phyloP scores from a whole-genome alignment of 192 early-diverging fungal species.

The Rhizophagus prolifer region DNA sequence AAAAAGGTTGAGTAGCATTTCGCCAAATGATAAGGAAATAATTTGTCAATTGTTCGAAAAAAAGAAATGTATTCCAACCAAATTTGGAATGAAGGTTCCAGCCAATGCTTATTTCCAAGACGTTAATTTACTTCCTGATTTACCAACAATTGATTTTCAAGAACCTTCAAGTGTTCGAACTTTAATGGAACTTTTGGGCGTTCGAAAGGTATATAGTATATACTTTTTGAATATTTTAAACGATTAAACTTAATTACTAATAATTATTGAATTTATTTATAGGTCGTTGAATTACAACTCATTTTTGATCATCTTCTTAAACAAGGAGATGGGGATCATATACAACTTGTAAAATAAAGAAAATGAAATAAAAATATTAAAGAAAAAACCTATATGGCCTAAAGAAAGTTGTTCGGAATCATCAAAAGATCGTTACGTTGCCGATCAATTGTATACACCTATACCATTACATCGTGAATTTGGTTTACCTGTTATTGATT shows the following conservation, averaged over 20 bases:
- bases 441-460: no score
- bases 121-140: conserved; percentile 82
- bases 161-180: conserved; percentile 45
- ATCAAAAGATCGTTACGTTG: no score
- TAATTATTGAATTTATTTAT: background rate
- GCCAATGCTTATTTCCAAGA: conserved; percentile 74
- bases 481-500: conserved; percentile 66
- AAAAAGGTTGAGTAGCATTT: conserved; percentile 44
- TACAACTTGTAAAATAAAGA: conserved; percentile 75
- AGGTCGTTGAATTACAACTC: conserved; percentile 80
- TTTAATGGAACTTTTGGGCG: conserved; percentile 66
- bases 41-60: conserved; percentile 33
- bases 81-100: conserved; percentile 66
- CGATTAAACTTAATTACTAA: no score
- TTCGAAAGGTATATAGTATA: conserved; percentile 58
- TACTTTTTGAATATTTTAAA: no score
- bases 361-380: conserved; percentile 60
- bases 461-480: conserved; percentile 43
- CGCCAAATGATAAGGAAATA: conserved; percentile 34
- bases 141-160: conserved; percentile 68
- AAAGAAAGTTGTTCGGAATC: conserved; percentile 45
- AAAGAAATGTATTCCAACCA: conserved; percentile 70
- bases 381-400: conserved; percentile 66
- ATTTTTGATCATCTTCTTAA: conserved; percentile 76
- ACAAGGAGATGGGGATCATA: conserved; percentile 79